phyloP scores from a whole-genome alignment of 805 yeast species.

The Vanderwaltozyma polyspora region DNA sequence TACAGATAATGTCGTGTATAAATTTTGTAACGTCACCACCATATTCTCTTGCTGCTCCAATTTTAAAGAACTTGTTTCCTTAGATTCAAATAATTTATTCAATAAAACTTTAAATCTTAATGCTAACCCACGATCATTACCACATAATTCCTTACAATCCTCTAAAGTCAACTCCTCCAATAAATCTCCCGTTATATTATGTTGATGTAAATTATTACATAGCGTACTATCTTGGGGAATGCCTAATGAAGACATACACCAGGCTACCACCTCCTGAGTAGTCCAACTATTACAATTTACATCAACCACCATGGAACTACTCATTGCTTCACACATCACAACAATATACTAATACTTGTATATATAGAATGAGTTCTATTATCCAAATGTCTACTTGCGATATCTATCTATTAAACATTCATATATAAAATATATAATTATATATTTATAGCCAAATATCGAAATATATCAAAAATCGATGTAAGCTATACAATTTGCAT shows the following conservation, averaged over 20 bases:
- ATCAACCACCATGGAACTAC: not conserved
- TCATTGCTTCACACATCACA: not conserved
- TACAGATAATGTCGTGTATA: conserved; percentile 17
- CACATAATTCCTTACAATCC: conserved; percentile 67
- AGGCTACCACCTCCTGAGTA: conserved; percentile 14
- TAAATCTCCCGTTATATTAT: conserved; percentile 42
- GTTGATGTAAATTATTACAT: conserved; percentile 9
- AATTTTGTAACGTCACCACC: conserved; percentile 17
- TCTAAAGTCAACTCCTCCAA: conserved; percentile 56
- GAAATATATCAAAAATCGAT: too few relatives aligned
- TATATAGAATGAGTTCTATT: not conserved
- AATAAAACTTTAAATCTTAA: conserved; percentile 50
- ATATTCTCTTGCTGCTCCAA: conserved; percentile 26
- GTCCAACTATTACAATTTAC: conserved; percentile 13
- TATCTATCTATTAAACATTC: too few relatives aligned
- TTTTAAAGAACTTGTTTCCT: conserved; percentile 6
- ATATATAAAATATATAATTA: too few relatives aligned
- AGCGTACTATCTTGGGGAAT: conserved; percentile 9
- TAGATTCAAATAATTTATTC: conserved; percentile 34
- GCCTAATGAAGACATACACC: conserved; percentile 16
- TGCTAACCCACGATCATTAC: conserved; percentile 38
- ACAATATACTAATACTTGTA: not conserved
- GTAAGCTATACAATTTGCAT: too few relatives aligned
- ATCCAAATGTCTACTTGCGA: too few relatives aligned
- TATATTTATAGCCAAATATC: too few relatives aligned